Conservation (phyloP, 805 yeast genomes). For the Pichia occidentalis region DNA sequence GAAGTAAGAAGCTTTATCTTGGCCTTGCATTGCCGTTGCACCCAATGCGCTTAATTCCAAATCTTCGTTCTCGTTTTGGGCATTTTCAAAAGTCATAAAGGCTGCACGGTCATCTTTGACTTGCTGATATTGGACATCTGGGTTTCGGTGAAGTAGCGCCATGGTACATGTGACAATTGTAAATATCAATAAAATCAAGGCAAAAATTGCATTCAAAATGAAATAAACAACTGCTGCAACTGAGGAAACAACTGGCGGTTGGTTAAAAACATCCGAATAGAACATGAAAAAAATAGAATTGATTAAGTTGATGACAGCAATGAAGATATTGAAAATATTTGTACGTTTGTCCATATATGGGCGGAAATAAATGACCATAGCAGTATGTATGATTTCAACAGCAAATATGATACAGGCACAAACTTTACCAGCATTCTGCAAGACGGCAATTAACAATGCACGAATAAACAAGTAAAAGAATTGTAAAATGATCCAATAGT, state of each 20-base stretch:
- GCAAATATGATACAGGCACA: constrained; percentile 75
- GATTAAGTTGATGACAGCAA: constrained; percentile 69
- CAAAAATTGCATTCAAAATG: constrained; percentile 82
- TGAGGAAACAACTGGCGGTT: constrained; percentile 83
- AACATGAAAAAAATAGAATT: constrained; percentile 85
- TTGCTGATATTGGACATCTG: constrained; percentile 93
- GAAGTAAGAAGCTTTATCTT: constrained; percentile 32
- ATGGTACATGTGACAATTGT: constrained; percentile 82
- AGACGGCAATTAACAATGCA: constrained; percentile 78
- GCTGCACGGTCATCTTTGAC: constrained; percentile 95
- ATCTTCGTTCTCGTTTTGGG: constrained; percentile 35
- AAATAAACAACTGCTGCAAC: constrained; percentile 89
- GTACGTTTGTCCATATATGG: constrained; percentile 96
- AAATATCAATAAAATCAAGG: constrained; percentile 72
- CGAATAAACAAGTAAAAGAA: constrained; percentile 63
- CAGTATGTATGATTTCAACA: constrained; percentile 67
- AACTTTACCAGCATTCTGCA: constrained; percentile 73
- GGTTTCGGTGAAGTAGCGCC: constrained; percentile 82
- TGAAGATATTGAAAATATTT: constrained; percentile 84
- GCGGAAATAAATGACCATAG: constrained; percentile 57
- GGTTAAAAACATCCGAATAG: constrained; percentile 76
- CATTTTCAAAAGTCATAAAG: constrained; percentile 69
- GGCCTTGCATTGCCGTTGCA: constrained; percentile 60
- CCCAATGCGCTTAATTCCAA: constrained; percentile 71
- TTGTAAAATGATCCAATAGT: constrained; percentile 70